Evolutionary conservation across 768 basidiomycete species (phyloP).

Genomic region (Clavaria fumosa): DNA sequence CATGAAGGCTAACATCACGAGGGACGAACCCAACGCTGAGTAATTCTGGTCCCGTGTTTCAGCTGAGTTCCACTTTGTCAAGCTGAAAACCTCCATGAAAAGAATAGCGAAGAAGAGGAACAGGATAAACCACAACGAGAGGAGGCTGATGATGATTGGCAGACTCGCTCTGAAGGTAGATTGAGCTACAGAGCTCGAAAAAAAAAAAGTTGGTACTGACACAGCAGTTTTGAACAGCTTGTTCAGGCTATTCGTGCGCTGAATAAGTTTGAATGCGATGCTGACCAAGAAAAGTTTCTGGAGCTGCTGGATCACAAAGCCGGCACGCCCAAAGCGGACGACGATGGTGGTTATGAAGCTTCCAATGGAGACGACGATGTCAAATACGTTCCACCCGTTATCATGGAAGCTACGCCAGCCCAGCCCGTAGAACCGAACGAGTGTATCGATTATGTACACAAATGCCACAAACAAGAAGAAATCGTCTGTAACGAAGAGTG

Average conservation of each 20-base stretch:
- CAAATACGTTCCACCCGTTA: constrained; percentile 92
- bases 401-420: constrained; percentile 74
- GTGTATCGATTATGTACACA: constrained; percentile 63
- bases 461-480: constrained; percentile 63
- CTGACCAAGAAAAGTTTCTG: constrained; percentile 88
- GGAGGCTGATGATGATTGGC: constrained; percentile 70
- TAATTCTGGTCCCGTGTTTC: constrained; percentile 66
- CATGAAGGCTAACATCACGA: constrained; percentile 88
- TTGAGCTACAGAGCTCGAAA: constrained; percentile 4
- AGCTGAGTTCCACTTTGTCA: constrained; percentile 71
- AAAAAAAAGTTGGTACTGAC: constrained; percentile 38
- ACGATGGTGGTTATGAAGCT: constrained; percentile 73
- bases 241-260: constrained; percentile 75
- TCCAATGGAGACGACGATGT: constrained; percentile 64
- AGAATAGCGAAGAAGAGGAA: constrained; percentile 88
- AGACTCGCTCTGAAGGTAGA: constrained; percentile 50
- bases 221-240: constrained; percentile 93
- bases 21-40: constrained; percentile 55
- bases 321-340: constrained; percentile 37
- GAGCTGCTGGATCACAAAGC: constrained; percentile 44
- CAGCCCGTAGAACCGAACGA: constrained; percentile 67
- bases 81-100: constrained; percentile 77
- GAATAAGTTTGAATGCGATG: constrained; percentile 89
- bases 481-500: constrained; percentile 32
- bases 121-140: constrained; percentile 77